These are phyloP conservation scores for Penicillium sp. DNA, from an alignment of 2,329 filamentous ascomycete species.

Conservation along the genomic window DNA sequence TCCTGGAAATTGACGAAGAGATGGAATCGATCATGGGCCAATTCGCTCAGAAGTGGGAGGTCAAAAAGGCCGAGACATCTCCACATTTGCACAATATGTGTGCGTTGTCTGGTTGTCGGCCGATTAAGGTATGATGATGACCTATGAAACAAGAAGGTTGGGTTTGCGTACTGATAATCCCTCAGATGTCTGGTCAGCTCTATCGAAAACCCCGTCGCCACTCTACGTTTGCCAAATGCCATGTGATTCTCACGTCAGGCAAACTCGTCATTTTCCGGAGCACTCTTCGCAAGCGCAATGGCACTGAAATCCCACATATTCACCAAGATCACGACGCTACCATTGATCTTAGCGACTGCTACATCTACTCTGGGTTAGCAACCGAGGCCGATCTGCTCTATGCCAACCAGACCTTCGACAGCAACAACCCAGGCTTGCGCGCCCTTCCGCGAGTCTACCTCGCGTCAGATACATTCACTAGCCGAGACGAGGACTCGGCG, in stretches of 20 bases:
- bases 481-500: constrained; percentile 65
- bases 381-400: constrained; percentile 66
- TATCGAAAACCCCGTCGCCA: constrained; percentile 67
- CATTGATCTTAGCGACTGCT: constrained; percentile 64
- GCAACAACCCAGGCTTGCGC: constrained; percentile 61
- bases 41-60: constrained; percentile 69
- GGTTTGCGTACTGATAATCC: neutral
- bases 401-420: constrained; percentile 65
- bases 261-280: constrained; percentile 65
- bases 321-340: constrained; percentile 63
- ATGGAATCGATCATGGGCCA: constrained; percentile 66
- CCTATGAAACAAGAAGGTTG: neutral
- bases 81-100: constrained; percentile 69
- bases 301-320: constrained; percentile 60
- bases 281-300: constrained; percentile 57
- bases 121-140: constrained; percentile 47
- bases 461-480: constrained; percentile 61
- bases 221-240: constrained; percentile 61
- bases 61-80: constrained; percentile 63
- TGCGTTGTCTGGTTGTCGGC: constrained; percentile 63
- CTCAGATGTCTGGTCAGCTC: constrained; percentile 58
- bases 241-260: constrained; percentile 62
- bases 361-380: constrained; percentile 65
- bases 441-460: constrained; percentile 63
- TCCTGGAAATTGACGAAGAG: constrained; percentile 66